Conservation (phyloP, 2,329 filamentous ascomycete species). For the Fusarium falciforme region DNA sequence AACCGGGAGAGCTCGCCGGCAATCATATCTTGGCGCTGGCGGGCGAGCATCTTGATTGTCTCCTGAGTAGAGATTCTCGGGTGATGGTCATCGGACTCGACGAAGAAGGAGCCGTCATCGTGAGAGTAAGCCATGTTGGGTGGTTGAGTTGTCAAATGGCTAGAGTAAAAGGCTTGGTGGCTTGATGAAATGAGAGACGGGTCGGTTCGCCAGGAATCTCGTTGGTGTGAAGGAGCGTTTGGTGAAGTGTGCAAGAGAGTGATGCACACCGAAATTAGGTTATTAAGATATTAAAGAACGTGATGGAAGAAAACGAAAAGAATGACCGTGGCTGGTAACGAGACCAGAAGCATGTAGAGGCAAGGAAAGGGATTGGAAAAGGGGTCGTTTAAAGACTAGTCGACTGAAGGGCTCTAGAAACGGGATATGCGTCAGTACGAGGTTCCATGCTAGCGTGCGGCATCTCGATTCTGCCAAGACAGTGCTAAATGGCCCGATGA, state of each 20-base stretch:
- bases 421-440: slow-evolving; percentile 48
- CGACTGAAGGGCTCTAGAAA: slow-evolving; percentile 57
- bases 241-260: slow-evolving; percentile 39
- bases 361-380: slow-evolving; percentile 57
- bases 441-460: slow-evolving; percentile 30
- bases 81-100: slow-evolving; percentile 65
- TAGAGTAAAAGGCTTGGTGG: slow-evolving; percentile 40
- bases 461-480: slow-evolving; percentile 41
- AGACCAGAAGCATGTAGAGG: slow-evolving; percentile 57
- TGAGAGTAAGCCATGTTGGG: slow-evolving; percentile 61
- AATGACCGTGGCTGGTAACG: slow-evolving; percentile 66
- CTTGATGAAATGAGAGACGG: slow-evolving; percentile 57
- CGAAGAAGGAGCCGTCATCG: slow-evolving; percentile 62
- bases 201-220: slow-evolving; percentile 66
- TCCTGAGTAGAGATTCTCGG: slow-evolving; percentile 77
- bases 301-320: slow-evolving; percentile 64
- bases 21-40: slow-evolving; percentile 87
- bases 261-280: slow-evolving; percentile 58
- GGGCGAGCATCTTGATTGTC: slow-evolving; percentile 80
- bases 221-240: slow-evolving; percentile 54
- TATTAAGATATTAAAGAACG: slow-evolving; percentile 71
- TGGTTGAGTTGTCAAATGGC: slow-evolving; percentile 23
- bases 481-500: slow-evolving; percentile 18
- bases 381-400: slow-evolving; percentile 60
- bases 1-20: slow-evolving; percentile 88